A percentile compares a stretch with the other conserved stretches of the same genome.
Evolutionary conservation across 1,139 yeast genomes (phyloP).

Genomic region (Candida sp.): DNA sequence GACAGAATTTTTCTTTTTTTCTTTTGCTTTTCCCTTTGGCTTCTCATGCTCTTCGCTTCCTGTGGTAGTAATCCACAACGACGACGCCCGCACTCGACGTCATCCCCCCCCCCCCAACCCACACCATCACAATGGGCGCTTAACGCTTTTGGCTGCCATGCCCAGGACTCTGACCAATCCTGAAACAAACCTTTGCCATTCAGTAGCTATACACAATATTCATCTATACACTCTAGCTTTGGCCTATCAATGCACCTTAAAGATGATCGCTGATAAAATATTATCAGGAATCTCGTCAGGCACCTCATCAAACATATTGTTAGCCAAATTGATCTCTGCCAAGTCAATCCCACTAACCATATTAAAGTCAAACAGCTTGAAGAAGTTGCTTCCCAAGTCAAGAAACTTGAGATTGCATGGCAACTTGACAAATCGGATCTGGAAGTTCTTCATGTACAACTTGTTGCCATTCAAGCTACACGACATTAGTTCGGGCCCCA

Average conservation of each 20-base stretch:
- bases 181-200: no score
- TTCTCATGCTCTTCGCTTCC: background rate
- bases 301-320: constrained; percentile 20
- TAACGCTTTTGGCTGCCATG: no score
- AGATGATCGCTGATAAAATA: constrained; percentile 12
- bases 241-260: constrained; percentile 6
- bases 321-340: constrained; percentile 15
- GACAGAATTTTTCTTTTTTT: background rate
- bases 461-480: constrained; percentile 13
- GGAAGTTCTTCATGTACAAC: constrained; percentile 10
- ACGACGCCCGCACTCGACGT: background rate
- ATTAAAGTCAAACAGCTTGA: constrained; percentile 13
- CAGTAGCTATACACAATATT: no score
- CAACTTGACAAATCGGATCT: constrained; percentile 2
- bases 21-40: background rate
- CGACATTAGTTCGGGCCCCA: constrained; percentile 8
- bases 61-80: background rate
- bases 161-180: no score
- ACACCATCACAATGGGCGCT: background rate
- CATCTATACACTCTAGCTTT: background rate
- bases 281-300: constrained; percentile 14
- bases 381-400: constrained; percentile 16
- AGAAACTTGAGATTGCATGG: constrained; percentile 13
- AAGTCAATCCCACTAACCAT: constrained; percentile 11
- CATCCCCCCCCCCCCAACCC: background rate